Base-by-base conservation (phyloP, 148 eudicot genomes). In the Chenopodium album region DNA sequence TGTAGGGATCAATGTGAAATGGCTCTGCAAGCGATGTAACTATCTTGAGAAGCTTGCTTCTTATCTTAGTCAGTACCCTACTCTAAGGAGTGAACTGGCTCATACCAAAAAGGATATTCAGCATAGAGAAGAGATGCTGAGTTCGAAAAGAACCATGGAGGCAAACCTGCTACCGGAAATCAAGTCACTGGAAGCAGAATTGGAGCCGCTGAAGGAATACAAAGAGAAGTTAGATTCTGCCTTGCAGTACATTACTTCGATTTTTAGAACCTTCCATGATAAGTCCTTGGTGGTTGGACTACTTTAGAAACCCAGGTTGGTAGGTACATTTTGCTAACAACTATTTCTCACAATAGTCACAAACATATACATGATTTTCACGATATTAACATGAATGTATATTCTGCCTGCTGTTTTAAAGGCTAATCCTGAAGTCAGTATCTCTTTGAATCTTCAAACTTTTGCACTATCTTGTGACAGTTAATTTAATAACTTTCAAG, bases 1-100 rank as follows among this genome's bases (percentile, higher is more conserved):
- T 52, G 7, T 76, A 67, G 66, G 72, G 28, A 23, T 81, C 10
- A 69, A 81, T 26, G 48, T 76, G 69, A 76, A 81, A 76, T 81
- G 79, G 79, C 84, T 81, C 23, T 48, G 13, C 50, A 50, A 75
- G 65, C 32, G 73, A 1, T 81, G 79, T 75, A 65, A 81, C 7
- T 34, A 65, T 17, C 78, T 81, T 50, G 83, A 81, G 78, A 81
- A 76, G 66, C 28, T 60, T 12, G 69, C 34, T 56, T 62, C 62
- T 32, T 75, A 76, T 64, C 44, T 75, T 63, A 32, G 73, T 7
- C 73, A 47, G 9, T 81, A 81, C 73, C 73, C 56, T 31, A 16
- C 59, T 34, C 78, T 81, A 32, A 81, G 47, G 63, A 47, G 4
- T 7, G 62, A 81, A 2, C 7, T 26, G 71, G 22, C 22, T 73